phyloP scores from a whole-genome alignment of 2,329 filamentous ascomycete species.

The Botrytis deweyae region DNA sequence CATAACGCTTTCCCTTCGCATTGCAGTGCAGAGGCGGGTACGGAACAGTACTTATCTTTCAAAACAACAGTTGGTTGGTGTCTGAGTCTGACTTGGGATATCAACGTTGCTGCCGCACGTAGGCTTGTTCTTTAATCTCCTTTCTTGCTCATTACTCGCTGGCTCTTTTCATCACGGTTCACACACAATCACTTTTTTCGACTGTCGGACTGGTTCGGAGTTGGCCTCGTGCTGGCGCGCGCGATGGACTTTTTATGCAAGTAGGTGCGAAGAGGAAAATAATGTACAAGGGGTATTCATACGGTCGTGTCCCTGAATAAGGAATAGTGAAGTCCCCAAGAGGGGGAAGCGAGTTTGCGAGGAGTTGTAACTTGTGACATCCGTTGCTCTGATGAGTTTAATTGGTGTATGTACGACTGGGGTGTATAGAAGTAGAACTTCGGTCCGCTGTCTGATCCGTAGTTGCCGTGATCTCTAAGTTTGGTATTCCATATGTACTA shows the following conservation, averaged over 20 bases:
- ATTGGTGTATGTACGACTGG: conserved; percentile 21
- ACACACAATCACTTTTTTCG: not conserved
- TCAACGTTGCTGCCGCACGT: conserved; percentile 19
- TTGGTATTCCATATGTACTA: not conserved
- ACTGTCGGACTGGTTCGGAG: not conserved
- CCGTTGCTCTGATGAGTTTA: conserved; percentile 7
- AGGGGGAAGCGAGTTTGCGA: conserved; percentile 19
- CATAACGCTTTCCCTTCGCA: conserved; percentile 21
- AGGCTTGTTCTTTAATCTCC: not conserved
- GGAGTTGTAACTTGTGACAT: conserved; percentile 17
- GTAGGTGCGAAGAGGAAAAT: conserved; percentile 8
- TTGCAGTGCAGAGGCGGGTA: conserved; percentile 16
- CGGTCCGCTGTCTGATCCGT: conserved; percentile 16
- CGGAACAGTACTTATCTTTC: conserved; percentile 6
- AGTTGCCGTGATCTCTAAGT: conserved; percentile 6
- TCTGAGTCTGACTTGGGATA: conserved; percentile 5
- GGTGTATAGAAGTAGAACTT: conserved; percentile 9
- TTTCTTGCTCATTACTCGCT: conserved; percentile 18
- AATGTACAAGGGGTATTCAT: conserved; percentile 13
- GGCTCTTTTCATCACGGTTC: conserved; percentile 4
- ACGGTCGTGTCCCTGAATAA: conserved; percentile 15
- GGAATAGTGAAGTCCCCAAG: conserved; percentile 14
- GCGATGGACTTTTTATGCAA: conserved; percentile 18
- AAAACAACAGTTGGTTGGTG: conserved; percentile 8
- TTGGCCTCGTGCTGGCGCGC: conserved; percentile 18